These are phyloP conservation scores for Trichoderma cornu-damae DNA, from an alignment of 2,329 filamentous ascomycete species.

Conservation along the genomic window DNA sequence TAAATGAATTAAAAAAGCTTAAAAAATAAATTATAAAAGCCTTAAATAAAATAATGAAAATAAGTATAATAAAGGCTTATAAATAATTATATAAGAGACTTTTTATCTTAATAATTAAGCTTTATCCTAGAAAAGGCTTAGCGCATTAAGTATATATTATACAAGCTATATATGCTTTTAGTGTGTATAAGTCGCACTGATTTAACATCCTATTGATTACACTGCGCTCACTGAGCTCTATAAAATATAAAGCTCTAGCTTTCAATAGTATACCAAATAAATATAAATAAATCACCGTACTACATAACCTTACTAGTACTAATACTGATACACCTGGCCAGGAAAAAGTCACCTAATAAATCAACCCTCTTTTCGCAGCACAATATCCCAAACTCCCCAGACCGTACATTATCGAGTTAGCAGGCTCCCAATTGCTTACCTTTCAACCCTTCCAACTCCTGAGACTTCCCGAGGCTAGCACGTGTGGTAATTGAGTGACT, in stretches of 20 bases:
- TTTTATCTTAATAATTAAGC: too few species aligned
- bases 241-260: neutral
- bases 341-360: neutral
- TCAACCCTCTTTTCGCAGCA: conserved; percentile 9
- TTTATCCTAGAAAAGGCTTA: too few species aligned
- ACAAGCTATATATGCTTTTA: too few species aligned
- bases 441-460: conserved; percentile 10
- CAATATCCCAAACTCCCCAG: conserved; percentile 14
- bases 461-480: neutral
- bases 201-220: too few species aligned
- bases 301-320: conserved; percentile 5
- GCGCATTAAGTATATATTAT: too few species aligned
- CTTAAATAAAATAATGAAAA: too few species aligned
- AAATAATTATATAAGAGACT: too few species aligned
- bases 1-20: too few species aligned
- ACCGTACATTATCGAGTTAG: conserved; percentile 15
- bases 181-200: too few species aligned
- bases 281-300: conserved; percentile 9
- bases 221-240: too few species aligned
- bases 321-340: conserved; percentile 3
- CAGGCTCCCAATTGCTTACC: conserved; percentile 4
- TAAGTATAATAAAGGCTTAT: too few species aligned
- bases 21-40: too few species aligned
- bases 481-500: neutral
- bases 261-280: neutral